Conservation (phyloP, 106 monocot species). For the Dendrobium huoshanense region DNA sequence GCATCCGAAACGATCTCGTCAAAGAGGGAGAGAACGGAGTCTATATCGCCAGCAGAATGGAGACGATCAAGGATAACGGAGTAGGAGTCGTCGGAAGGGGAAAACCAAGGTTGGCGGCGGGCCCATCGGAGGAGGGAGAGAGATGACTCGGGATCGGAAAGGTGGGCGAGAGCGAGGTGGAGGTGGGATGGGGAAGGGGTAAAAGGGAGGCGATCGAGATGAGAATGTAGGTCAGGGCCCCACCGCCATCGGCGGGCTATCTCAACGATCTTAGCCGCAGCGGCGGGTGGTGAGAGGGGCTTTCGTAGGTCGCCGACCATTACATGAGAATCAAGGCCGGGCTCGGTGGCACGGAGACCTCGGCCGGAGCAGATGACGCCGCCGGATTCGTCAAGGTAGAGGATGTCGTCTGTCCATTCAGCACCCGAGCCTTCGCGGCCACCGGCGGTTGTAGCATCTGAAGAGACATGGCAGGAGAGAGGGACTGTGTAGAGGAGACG, state of each 20-base stretch:
- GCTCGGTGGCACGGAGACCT: conserved; percentile 44
- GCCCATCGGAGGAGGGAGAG: conserved; percentile 83
- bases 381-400: conserved; percentile 72
- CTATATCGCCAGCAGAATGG: conserved; percentile 26
- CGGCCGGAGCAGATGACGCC: conserved; percentile 35
- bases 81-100: conserved; percentile 34
- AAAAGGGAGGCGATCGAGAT: conserved; percentile 23
- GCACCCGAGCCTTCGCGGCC: background rate
- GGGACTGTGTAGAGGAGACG: background rate
- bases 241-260: conserved; percentile 29
- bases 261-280: conserved; percentile 23
- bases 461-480: background rate
- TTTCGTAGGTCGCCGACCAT: conserved; percentile 15
- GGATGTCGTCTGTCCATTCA: conserved; percentile 46
- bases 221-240: conserved; percentile 23
- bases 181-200: conserved; percentile 20
- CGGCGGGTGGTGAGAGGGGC: conserved; percentile 24
- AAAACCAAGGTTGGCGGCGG: conserved; percentile 58
- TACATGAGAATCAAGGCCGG: conserved; percentile 21
- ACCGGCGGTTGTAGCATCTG: background rate
- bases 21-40: conserved; percentile 45
- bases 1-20: conserved; percentile 36
- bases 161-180: conserved; percentile 25
- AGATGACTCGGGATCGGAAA: conserved; percentile 34
- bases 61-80: conserved; percentile 47